These are phyloP conservation scores for Dichomitus squalens DNA, from an alignment of 1,284 basidiomycete species.

Conservation along the genomic window DNA sequence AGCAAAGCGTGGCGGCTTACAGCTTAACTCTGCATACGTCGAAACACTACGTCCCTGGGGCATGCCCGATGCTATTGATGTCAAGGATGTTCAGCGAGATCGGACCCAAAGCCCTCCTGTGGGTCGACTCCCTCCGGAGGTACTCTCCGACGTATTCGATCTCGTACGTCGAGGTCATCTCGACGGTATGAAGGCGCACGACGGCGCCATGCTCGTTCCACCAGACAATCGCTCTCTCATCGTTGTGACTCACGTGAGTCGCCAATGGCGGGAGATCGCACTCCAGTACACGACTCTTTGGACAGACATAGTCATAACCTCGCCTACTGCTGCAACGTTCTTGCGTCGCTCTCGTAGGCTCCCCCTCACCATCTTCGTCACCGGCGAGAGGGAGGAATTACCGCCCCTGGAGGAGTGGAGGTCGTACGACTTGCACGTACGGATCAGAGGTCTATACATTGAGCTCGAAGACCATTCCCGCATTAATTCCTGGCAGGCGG, in stretches of 20 bases:
- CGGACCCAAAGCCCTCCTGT: too few relatives aligned
- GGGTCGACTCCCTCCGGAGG: not conserved
- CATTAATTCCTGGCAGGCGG: not conserved
- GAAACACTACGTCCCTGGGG: too few relatives aligned
- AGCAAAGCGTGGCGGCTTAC: too few relatives aligned
- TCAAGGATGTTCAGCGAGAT: too few relatives aligned
- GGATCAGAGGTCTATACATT: not conserved
- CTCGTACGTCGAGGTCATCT: not conserved
- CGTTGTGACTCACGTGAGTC: conserved; percentile 10
- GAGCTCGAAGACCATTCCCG: not conserved
- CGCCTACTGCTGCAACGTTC: not conserved
- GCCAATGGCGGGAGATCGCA: conserved; percentile 5
- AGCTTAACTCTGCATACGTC: too few relatives aligned
- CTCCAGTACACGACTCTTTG: conserved; percentile 1
- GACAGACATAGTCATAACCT: not conserved
- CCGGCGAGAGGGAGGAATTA: not conserved
- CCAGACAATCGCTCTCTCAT: not conserved
- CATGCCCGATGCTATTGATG: too few relatives aligned
- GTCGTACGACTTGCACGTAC: not conserved
- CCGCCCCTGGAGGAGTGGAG: not conserved
- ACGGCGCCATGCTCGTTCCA: not conserved
- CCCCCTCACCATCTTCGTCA: not conserved
- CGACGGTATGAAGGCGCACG: not conserved
- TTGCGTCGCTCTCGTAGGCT: not conserved
- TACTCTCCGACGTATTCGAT: conserved; percentile 1